Evolutionary conservation across 306 rosid genomes (phyloP).

Genomic region (Pyrus betulifolia): DNA sequence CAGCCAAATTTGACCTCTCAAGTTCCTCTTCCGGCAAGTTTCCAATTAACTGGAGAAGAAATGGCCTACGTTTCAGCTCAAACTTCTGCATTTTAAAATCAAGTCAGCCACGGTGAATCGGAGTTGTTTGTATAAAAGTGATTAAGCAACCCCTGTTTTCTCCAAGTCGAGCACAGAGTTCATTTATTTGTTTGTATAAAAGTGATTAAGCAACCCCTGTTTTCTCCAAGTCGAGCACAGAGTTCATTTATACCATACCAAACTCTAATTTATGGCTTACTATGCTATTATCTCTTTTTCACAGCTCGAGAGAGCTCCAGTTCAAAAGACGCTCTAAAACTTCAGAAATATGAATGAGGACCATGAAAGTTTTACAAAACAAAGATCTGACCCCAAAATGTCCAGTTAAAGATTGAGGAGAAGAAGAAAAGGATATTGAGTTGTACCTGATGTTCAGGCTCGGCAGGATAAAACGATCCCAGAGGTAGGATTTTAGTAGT

Average conservation of each 20-base stretch:
- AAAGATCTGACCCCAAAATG: background rate
- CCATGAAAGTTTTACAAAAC: background rate
- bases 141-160: background rate
- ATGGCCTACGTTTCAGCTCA: conserved; percentile 75
- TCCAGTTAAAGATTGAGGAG: background rate
- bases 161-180: background rate
- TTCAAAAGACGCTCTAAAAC: background rate
- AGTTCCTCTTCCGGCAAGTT: conserved; percentile 82
- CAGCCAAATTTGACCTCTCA: conserved; percentile 63
- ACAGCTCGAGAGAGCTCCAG: background rate
- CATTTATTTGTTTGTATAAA: background rate
- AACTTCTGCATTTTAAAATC: conserved; percentile 56
- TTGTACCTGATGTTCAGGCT: conserved; percentile 85
- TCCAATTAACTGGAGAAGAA: conserved; percentile 81
- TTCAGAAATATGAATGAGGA: background rate
- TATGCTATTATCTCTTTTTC: background rate
- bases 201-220: background rate
- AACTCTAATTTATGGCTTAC: background rate
- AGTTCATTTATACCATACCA: background rate
- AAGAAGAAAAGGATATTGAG: background rate
- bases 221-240: background rate
- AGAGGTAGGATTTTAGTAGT: conserved; percentile 74
- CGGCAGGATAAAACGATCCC: conserved; percentile 67
- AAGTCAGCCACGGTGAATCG: background rate
- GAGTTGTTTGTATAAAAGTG: background rate